Base-by-base conservation (phyloP, 176 grass and related monocot species). In the Oryza meyeriana region DNA sequence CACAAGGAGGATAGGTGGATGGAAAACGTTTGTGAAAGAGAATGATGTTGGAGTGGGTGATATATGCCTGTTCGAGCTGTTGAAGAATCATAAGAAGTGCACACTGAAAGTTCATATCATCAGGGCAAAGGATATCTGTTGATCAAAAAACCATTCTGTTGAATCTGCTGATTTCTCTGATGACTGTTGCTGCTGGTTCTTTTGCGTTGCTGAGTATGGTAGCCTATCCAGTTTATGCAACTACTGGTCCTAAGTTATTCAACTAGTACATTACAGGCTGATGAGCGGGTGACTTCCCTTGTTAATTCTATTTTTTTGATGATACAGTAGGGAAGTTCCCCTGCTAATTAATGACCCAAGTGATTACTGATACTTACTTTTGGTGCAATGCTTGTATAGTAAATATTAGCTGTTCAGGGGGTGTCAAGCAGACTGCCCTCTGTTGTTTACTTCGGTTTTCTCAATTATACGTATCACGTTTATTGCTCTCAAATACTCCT, bases 1-100 rank as follows among this genome's bases (percentile, higher is more conserved):
- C 13, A 14, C 8, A 30, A 64, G 61, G 27, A 3, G 50, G 17
- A 11, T 0, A 12, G 28, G 4, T 52, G 71, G 71, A 50, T 74
- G 71, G 42, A 29, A 31, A 50, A 20, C 31, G 44, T 74, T 74
- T 74, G 71, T 0, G 5, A 3, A 50, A 52, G 71, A 30, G 27
- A 74, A 74, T 17, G 6, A 52, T 20, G 9, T 74, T 8, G 32
- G 31, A 44, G 32, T 50, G 8, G 71, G 71, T 22, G 71, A 74
- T 74, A 74, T 52, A 26, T 74, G 71, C 44, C 71, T 74, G 27
- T 74, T 74, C 50, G 71, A 74, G 29, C 44, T 50, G 44, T 50
- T 73, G 27, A 73, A 42, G 41, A 50, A 50, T 18, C 71, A n/a
- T n/a, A n/a, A 20, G 8, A 36, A 18, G 17, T 29, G 71, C 6